A percentile compares a stretch with the other conserved stretches of the same genome.
Evolutionary conservation across 2,329 filamentous ascomycete species (phyloP).

Genomic region (Tolypocladium guangdongense): DNA sequence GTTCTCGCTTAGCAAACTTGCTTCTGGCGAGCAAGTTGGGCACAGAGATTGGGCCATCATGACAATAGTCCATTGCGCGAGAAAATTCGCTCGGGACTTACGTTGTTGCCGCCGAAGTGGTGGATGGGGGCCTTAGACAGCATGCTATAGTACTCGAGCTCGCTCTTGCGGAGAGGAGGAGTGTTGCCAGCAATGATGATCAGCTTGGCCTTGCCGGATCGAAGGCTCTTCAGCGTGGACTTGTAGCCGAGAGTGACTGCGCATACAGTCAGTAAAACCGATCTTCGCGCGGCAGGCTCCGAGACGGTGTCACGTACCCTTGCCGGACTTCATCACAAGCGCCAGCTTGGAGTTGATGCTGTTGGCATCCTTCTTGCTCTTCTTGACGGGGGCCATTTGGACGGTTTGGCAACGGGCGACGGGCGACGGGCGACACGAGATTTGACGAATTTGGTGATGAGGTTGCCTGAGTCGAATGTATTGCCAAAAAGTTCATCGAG

Average conservation of each 20-base stretch:
- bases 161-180: conserved; percentile 92
- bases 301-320: conserved; percentile 48
- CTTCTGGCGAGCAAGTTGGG: conserved; percentile 6
- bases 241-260: conserved; percentile 31
- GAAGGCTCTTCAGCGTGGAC: conserved; percentile 66
- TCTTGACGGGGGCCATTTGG: conserved; percentile 63
- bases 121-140: conserved; percentile 89
- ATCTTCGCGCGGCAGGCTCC: neutral
- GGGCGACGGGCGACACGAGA: neutral
- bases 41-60: neutral
- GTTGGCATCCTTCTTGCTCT: conserved; percentile 76
- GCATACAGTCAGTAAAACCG: neutral
- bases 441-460: conserved; percentile 5
- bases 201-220: conserved; percentile 95
- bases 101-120: conserved; percentile 98
- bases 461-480: conserved; percentile 12
- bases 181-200: conserved; percentile 93
- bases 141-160: conserved; percentile 94
- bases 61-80: neutral
- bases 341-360: conserved; percentile 52
- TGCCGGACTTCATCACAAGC: conserved; percentile 55
- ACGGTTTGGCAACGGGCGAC: conserved; percentile 28
- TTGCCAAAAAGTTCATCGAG: conserved; percentile 12
- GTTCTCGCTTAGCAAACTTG: conserved; percentile 10
- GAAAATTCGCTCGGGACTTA: conserved; percentile 46